phyloP scores from a whole-genome alignment of 805 yeast species.

The Yamadazyma phyllophila region DNA sequence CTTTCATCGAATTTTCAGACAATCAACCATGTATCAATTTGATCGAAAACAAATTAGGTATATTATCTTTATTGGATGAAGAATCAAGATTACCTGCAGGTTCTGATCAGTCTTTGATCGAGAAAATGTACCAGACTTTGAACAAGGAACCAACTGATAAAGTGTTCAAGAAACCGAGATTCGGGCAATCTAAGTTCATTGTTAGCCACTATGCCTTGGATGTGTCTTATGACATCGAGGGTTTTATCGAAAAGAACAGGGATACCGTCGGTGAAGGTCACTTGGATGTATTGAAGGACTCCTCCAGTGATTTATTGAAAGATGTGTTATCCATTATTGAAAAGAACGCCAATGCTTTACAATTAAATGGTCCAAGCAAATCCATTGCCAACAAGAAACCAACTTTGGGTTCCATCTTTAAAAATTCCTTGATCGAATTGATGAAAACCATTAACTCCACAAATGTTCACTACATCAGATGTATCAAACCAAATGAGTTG shows the following conservation, averaged over 20 bases:
- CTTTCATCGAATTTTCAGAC: constrained; percentile 91
- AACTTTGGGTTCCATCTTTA: constrained; percentile 92
- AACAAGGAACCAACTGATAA: constrained; percentile 72
- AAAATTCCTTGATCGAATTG: constrained; percentile 84
- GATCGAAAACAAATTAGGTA: constrained; percentile 87
- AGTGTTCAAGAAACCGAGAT: constrained; percentile 88
- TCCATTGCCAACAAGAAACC: constrained; percentile 68
- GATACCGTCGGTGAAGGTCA: constrained; percentile 98
- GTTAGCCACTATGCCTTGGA: constrained; percentile 94
- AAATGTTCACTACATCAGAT: constrained; percentile 93
- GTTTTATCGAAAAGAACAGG: constrained; percentile 94
- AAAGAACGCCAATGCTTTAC: constrained; percentile 49
- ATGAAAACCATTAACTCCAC: constrained; percentile 93
- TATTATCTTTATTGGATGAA: constrained; percentile 85
- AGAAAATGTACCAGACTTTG: constrained; percentile 82
- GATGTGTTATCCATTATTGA: constrained; percentile 67
- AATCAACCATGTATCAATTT: constrained; percentile 95
- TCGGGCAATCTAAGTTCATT: constrained; percentile 87
- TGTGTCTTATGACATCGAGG: constrained; percentile 87
- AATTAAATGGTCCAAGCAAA: constrained; percentile 29
- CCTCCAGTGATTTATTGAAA: constrained; percentile 64
- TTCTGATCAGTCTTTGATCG: constrained; percentile 86
- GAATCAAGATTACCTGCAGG: constrained; percentile 95
- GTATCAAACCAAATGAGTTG: constrained; percentile 94
- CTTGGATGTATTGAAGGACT: constrained; percentile 71